Percentiles rank a stretch among this genome's conserved stretches.
phyloP scores from a whole-genome alignment of 1,284 basidiomycete genomes.

The Gymnopus androsaceus region DNA sequence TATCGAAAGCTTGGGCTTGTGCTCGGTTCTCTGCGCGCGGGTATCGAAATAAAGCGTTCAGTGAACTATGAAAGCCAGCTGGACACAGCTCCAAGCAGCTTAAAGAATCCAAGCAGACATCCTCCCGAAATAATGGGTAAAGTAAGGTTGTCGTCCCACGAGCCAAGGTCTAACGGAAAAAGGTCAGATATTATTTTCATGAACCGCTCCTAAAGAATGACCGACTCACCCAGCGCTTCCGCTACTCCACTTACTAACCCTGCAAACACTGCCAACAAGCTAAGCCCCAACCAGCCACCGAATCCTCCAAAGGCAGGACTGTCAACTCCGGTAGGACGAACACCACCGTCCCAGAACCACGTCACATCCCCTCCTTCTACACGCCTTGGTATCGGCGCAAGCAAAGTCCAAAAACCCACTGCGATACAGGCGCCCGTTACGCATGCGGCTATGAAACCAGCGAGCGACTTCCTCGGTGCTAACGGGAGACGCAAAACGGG shows the following conservation, averaged over 20 bases:
- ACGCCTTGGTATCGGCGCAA: constrained; percentile 49
- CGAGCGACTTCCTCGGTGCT: constrained; percentile 83
- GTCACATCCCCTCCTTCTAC: constrained; percentile 35
- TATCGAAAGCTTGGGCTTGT: too few relatives aligned
- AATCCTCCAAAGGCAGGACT: constrained; percentile 8
- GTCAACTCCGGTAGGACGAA: too few relatives aligned
- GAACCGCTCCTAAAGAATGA: neutral
- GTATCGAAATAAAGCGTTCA: too few relatives aligned
- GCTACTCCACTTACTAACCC: constrained; percentile 82
- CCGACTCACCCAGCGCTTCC: constrained; percentile 76
- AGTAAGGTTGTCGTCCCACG: constrained; percentile 91
- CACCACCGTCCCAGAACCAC: constrained; percentile 58
- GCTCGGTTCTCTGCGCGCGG: too few relatives aligned
- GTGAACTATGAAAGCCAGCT: too few relatives aligned
- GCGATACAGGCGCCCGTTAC: constrained; percentile 77
- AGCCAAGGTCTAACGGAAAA: constrained; percentile 72
- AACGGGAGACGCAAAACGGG: constrained; percentile 57
- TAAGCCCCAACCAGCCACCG: constrained; percentile 54
- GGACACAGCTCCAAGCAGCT: constrained; percentile 30
- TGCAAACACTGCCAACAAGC: constrained; percentile 60
- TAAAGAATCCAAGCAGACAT: constrained; percentile 75
- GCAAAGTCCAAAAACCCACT: constrained; percentile 76
- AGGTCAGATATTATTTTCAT: too few relatives aligned
- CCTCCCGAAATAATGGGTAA: constrained; percentile 89
- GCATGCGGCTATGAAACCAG: constrained; percentile 86